Evolutionary conservation across 176 grass and related monocot species (phyloP).

Genomic region (Eragrostis nindensis): DNA sequence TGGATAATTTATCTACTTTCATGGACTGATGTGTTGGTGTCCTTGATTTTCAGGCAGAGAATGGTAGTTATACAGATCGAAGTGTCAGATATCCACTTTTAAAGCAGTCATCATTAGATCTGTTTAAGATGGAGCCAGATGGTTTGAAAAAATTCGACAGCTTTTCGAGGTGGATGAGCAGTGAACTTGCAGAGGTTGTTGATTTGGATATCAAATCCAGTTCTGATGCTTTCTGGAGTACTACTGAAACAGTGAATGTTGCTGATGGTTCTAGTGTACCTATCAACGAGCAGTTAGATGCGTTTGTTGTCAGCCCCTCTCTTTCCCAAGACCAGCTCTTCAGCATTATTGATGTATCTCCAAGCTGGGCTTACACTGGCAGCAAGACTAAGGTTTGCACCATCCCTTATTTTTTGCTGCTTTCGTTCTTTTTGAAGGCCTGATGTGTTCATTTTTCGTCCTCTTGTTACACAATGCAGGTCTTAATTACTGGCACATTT

Average conservation of each 20-base stretch:
- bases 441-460: slow-evolving; percentile 16
- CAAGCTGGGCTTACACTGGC: slow-evolving; percentile 69
- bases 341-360: slow-evolving; percentile 97
- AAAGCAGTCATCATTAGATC: slow-evolving; percentile 71
- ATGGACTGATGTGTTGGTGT: slow-evolving; percentile 45
- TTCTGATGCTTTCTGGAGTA: slow-evolving; percentile 83
- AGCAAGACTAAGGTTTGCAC: slow-evolving; percentile 67
- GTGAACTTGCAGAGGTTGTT: slow-evolving; percentile 81
- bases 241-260: slow-evolving; percentile 62
- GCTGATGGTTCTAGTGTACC: slow-evolving; percentile 68
- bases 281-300: slow-evolving; percentile 76
- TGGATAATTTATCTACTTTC: slow-evolving; percentile 20
- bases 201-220: slow-evolving; percentile 80
- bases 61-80: slow-evolving; percentile 49
- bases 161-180: slow-evolving; percentile 97
- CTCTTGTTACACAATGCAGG: slow-evolving; percentile 49
- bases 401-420: background rate
- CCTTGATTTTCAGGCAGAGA: slow-evolving; percentile 49
- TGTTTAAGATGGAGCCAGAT: slow-evolving; percentile 67
- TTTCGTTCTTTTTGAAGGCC: background rate
- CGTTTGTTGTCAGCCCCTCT: slow-evolving; percentile 78
- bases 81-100: slow-evolving; percentile 50
- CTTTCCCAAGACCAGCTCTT: slow-evolving; percentile 96
- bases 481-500: slow-evolving; percentile 93
- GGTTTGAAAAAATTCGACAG: slow-evolving; percentile 97